Base-by-base conservation (phyloP, 257 asterid species). In the Craterostigma plantagineum region DNA sequence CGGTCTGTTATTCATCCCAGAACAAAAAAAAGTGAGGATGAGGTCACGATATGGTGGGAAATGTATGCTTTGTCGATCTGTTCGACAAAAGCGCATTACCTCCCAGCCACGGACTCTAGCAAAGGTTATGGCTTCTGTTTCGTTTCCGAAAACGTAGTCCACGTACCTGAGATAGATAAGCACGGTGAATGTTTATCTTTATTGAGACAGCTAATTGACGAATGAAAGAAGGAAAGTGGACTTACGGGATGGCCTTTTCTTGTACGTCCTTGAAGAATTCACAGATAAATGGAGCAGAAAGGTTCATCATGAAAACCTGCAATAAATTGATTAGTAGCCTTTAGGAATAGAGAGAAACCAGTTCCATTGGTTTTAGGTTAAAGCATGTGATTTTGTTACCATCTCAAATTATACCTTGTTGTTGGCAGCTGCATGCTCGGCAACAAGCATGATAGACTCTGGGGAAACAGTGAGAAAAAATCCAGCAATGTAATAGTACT, bases 391-490 rank as follows among this genome's bases (percentile, higher is more conserved):
- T 8, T 10, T 16, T 1, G 17, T 3, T 1, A 15, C 7, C 9
- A 46, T 14, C n/a, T n/a, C n/a, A n/a, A n/a, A n/a, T n/a, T n/a
- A n/a, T 30, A 83, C 96, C 96, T 83, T 90, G 62, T 72, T 83
- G 16, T 77, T 76, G 42, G 92, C 96, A 59, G 73, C 73, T 39
- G 99, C 94, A 57, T 90, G 94, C 70, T 90, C 95, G 58, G 94
- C 96, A 37, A 90, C 92, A 46, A 69, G 91, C 59, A 69, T 27
- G 64, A 90, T 80, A 43, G 99, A 90, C 35, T 90, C 99, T 0
- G 94, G 94, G 64, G 99, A 90, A 66, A 90, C 99, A 0, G 96
- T 77, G 66, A 80, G 94, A 61, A 90, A 90, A 54, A 90, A 83
- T 53, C 96, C 99, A 12, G 99, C 99, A 58, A 83, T 77, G 33